Conservation (phyloP, 371 early-diverging fungal genomes). For the Actinomucor elegans region DNA sequence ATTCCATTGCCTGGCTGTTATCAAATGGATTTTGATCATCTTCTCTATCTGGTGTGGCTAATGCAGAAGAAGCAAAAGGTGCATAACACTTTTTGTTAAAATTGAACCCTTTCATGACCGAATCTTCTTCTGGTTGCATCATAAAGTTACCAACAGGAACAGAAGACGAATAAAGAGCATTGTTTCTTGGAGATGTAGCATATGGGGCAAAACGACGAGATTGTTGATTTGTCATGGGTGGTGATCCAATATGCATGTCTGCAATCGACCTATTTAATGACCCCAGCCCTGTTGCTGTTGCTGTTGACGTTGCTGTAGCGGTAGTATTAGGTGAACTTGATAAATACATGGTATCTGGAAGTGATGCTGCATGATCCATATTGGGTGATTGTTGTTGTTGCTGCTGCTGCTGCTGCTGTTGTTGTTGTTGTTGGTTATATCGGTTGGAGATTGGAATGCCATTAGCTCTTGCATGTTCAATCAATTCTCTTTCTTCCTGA, state of each 20-base stretch:
- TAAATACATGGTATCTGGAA: slow-evolving; percentile 21
- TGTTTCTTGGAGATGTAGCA: slow-evolving; percentile 16
- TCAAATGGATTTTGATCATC: slow-evolving; percentile 23
- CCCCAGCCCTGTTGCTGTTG: neutral
- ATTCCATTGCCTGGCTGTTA: slow-evolving; percentile 11
- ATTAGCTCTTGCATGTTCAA: slow-evolving; percentile 12
- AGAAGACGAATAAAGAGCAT: slow-evolving; percentile 17
- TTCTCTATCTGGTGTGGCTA: slow-evolving; percentile 30
- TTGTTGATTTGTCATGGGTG: slow-evolving; percentile 11
- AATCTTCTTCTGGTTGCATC: slow-evolving; percentile 1
- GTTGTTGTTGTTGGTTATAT: slow-evolving; percentile 1
- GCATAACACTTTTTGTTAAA: slow-evolving; percentile 16
- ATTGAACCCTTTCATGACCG: neutral
- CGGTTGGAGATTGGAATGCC: slow-evolving; percentile 14
- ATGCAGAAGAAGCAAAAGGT: slow-evolving; percentile 28
- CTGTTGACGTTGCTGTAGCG: too few species aligned
- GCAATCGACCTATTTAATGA: slow-evolving; percentile 28
- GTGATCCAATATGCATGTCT: slow-evolving; percentile 35
- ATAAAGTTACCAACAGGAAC: slow-evolving; percentile 17
- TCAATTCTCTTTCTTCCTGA: slow-evolving; percentile 49
- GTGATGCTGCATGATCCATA: slow-evolving; percentile 24
- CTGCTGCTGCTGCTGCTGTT: neutral
- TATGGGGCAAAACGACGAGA: slow-evolving; percentile 30
- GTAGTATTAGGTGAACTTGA: slow-evolving; percentile 14
- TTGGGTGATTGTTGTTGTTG: slow-evolving; percentile 5